phyloP scores from a whole-genome alignment of 2,329 filamentous ascomycete genomes.

The Cephalotrichum gorgonifer region DNA sequence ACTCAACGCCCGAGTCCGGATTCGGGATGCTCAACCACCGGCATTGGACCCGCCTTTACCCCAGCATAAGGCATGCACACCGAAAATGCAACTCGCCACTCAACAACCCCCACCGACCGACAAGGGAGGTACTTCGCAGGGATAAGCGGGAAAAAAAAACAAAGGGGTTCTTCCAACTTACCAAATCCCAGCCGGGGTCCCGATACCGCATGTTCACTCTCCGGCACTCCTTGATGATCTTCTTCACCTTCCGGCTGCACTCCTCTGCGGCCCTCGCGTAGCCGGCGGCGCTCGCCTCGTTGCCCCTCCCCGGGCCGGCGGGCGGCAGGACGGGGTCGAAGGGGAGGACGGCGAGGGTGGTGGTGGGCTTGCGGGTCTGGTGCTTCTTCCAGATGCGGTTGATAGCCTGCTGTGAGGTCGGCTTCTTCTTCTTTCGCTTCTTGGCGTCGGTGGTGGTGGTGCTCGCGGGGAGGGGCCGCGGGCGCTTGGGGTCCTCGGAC shows the following conservation, averaged over 20 bases:
- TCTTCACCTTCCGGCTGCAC: slow-evolving; percentile 50
- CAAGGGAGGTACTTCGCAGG: not conserved
- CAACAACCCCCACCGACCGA: no score
- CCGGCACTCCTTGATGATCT: slow-evolving; percentile 55
- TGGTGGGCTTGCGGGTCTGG: slow-evolving; percentile 48
- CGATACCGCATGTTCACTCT: slow-evolving; percentile 73
- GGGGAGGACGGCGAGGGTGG: slow-evolving; percentile 54
- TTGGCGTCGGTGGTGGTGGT: slow-evolving; percentile 21
- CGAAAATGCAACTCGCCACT: not conserved
- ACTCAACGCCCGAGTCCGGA: not conserved
- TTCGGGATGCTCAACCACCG: not conserved
- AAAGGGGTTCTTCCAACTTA: slow-evolving; percentile 23
- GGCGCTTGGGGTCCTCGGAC: slow-evolving; percentile 33
- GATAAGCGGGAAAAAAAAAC: slow-evolving; percentile 18
- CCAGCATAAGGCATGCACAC: not conserved
- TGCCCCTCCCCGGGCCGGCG: slow-evolving; percentile 39
- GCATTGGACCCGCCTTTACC: not conserved
- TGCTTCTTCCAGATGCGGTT: slow-evolving; percentile 57
- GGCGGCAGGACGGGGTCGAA: slow-evolving; percentile 48
- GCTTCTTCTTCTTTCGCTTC: slow-evolving; percentile 47
- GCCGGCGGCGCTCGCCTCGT: slow-evolving; percentile 48
- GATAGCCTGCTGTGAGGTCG: slow-evolving; percentile 54
- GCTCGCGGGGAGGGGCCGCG: slow-evolving; percentile 20
- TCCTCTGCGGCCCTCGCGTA: slow-evolving; percentile 55
- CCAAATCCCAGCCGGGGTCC: slow-evolving; percentile 50